These are phyloP conservation scores for Penicillium egyptiacum DNA, from an alignment of 495 filamentous ascomycete genomes.

Conservation along the genomic window DNA sequence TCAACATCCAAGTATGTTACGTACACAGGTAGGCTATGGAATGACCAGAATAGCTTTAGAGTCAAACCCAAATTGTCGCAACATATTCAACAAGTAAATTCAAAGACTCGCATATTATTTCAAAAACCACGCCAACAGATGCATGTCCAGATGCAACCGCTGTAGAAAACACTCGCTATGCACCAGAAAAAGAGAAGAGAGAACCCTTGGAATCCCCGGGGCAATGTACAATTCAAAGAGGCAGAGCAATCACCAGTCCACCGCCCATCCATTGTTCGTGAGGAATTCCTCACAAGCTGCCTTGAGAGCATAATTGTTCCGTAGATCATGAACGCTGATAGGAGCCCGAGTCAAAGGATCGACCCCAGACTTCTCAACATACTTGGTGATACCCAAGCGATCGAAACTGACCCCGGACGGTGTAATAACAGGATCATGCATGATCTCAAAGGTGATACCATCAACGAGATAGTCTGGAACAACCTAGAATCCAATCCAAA, in stretches of 20 bases:
- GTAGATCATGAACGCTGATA: constrained; percentile 66
- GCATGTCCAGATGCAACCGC: constrained; percentile 14
- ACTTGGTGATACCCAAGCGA: constrained; percentile 80
- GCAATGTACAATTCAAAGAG: constrained; percentile 4
- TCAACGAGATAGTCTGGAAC: constrained; percentile 89
- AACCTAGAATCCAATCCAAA: constrained; percentile 38
- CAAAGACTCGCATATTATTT: not conserved
- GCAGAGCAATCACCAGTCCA: constrained; percentile 68
- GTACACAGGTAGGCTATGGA: no score
- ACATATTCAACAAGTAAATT: not conserved
- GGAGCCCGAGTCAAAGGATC: constrained; percentile 85
- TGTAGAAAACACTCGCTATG: constrained; percentile 25
- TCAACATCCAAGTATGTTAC: no score
- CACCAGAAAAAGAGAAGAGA: constrained; percentile 17
- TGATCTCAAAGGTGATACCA: constrained; percentile 84
- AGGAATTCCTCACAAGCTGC: constrained; percentile 83
- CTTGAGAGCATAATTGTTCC: constrained; percentile 81
- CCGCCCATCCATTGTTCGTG: constrained; percentile 87
- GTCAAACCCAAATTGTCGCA: not conserved
- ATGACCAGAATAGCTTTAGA: not conserved
- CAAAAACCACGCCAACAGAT: constrained; percentile 14
- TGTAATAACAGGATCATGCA: constrained; percentile 91
- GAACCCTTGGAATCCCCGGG: not conserved
- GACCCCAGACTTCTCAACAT: constrained; percentile 68
- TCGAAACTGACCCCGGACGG: constrained; percentile 89